Conservation (phyloP, 345 rosid species). For the Gossypium rotundifolium region DNA sequence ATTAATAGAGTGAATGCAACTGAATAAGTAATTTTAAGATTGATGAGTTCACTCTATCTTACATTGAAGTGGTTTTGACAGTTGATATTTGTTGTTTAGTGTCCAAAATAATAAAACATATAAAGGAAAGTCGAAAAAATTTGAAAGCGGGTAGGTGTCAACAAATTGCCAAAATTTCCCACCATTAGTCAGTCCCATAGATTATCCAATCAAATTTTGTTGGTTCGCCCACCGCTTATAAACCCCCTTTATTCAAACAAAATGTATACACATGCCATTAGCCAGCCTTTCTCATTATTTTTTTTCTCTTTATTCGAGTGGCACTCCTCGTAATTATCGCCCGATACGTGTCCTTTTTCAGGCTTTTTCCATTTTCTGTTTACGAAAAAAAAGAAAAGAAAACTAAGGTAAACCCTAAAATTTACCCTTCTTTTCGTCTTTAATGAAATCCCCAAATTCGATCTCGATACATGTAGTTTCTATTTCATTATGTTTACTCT, state of each 20-base stretch:
- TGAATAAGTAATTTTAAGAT: too few species aligned
- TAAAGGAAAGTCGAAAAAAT: background rate
- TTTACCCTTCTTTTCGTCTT: constrained; percentile 21
- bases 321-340: constrained; percentile 25
- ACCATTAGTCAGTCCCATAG: background rate
- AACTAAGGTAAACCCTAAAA: constrained; percentile 16
- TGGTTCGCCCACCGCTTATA: background rate
- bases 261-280: too few species aligned
- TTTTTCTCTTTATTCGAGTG: constrained; percentile 4
- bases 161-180: background rate
- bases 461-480: constrained; percentile 11
- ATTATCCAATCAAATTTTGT: background rate
- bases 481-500: constrained; percentile 5
- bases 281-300: background rate
- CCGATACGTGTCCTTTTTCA: constrained; percentile 22
- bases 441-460: constrained; percentile 10
- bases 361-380: constrained; percentile 2
- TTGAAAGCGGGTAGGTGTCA: background rate
- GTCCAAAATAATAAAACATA: background rate
- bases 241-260: background rate
- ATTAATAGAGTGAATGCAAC: too few species aligned
- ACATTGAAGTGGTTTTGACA: too few species aligned
- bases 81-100: too few species aligned
- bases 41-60: too few species aligned
- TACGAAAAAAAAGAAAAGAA: background rate